A percentile compares a stretch with the other conserved stretches of the same genome.
Conservation (phyloP, 129 eudicot genomes). For the Smallanthus sonchifolius region DNA sequence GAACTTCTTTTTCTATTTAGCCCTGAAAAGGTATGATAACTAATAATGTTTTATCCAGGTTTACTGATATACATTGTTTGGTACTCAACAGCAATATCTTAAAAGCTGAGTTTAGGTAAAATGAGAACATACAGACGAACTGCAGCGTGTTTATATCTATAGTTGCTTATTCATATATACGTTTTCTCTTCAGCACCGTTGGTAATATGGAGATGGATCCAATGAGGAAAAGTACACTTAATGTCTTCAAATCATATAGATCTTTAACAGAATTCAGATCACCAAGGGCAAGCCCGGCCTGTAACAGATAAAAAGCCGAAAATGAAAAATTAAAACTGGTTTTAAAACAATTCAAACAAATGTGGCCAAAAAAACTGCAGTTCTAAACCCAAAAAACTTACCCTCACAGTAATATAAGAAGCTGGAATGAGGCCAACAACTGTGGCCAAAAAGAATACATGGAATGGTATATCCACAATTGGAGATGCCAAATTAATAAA, state of each 20-base stretch:
- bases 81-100: neutral
- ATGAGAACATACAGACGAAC: conserved; percentile 7
- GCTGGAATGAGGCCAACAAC: conserved; percentile 88
- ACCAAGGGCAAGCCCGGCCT: conserved; percentile 99
- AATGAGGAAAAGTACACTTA: conserved; percentile 76
- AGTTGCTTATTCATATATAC: conserved; percentile 53
- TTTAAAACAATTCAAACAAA: neutral
- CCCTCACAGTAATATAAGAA: conserved; percentile 81
- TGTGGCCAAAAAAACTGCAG: no score
- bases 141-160: neutral
- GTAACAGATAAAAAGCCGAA: conserved; percentile 9
- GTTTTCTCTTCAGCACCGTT: conserved; percentile 78
- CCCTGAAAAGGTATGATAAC: neutral
- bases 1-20: neutral
- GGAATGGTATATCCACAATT: conserved; percentile 90
- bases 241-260: conserved; percentile 79
- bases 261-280: conserved; percentile 89
- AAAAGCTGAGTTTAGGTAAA: neutral
- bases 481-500: conserved; percentile 96
- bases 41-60: neutral
- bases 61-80: neutral
- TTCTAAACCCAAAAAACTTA: conserved; percentile 36
- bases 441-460: conserved; percentile 86
- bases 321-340: neutral
- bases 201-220: conserved; percentile 71